A percentile compares a stretch with the other conserved stretches of the same genome.
Conservation (phyloP, 208 protist genomes). For the Acanthamoeba culbertsoni region DNA sequence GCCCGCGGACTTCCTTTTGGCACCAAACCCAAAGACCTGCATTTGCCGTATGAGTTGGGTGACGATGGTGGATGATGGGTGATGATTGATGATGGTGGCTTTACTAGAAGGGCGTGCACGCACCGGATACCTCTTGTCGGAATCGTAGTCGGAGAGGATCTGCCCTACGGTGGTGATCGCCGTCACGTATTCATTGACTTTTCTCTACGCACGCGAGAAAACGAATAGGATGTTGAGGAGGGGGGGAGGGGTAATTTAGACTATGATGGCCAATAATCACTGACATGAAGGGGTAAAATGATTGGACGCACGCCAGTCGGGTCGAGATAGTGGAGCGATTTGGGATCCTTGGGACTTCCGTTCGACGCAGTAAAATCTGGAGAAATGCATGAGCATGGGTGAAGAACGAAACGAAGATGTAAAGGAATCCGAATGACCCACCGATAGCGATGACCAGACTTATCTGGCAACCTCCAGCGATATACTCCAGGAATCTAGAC, state of each 20-base stretch:
- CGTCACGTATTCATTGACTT: constrained; percentile 62
- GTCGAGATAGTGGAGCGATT: constrained; percentile 71
- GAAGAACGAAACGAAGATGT: not conserved
- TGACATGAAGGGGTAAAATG: not conserved
- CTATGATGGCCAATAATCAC: not conserved
- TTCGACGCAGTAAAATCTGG: constrained; percentile 73
- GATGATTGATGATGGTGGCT: no score
- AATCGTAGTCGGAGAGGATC: constrained; percentile 68
- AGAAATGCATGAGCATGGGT: not conserved
- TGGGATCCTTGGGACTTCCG: constrained; percentile 51
- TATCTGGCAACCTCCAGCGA: constrained; percentile 66
- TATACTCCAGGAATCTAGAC: constrained; percentile 72
- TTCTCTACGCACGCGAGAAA: no score
- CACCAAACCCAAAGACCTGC: constrained; percentile 63
- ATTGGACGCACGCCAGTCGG: not conserved
- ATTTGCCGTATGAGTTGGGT: no score
- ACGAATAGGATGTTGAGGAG: not conserved
- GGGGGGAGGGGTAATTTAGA: not conserved
- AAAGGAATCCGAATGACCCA: not conserved
- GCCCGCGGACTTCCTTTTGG: not conserved
- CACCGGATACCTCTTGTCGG: constrained; percentile 58
- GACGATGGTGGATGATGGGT: no score
- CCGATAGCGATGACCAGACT: constrained; percentile 58
- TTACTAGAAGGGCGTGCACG: not conserved
- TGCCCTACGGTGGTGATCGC: constrained; percentile 55